Conservation (phyloP, 78 protist genomes). For the Tieghemostelium lacteum region DNA sequence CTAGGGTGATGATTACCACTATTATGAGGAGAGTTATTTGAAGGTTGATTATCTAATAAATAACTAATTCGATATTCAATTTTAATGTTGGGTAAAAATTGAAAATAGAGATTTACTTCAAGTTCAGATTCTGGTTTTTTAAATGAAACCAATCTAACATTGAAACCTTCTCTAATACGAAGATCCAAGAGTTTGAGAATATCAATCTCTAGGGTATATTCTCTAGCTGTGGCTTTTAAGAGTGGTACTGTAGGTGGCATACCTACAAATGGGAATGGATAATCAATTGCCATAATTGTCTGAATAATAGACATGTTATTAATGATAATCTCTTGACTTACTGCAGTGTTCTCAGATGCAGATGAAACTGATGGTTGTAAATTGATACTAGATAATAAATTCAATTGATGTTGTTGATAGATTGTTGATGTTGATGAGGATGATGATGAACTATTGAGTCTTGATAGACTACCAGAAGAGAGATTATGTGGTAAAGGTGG, state of each 20-base stretch:
- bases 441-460: neutral
- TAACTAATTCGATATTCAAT: slow-evolving; percentile 48
- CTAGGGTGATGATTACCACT: neutral
- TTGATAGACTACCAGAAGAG: neutral
- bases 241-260: slow-evolving; percentile 70
- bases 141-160: slow-evolving; percentile 30
- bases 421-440: too few relatives aligned
- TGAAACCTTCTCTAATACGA: slow-evolving; percentile 58
- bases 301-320: slow-evolving; percentile 66
- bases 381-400: slow-evolving; percentile 15
- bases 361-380: slow-evolving; percentile 37
- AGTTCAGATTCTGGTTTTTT: slow-evolving; percentile 54
- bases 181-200: slow-evolving; percentile 54
- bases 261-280: slow-evolving; percentile 72
- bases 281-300: slow-evolving; percentile 53
- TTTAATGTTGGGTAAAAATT: slow-evolving; percentile 58
- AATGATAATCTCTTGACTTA: slow-evolving; percentile 23
- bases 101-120: slow-evolving; percentile 20
- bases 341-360: slow-evolving; percentile 30
- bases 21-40: neutral
- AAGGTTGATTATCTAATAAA: neutral
- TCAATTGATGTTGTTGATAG: neutral
- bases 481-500: neutral
- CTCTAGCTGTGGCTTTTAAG: slow-evolving; percentile 15
- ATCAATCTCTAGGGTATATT: slow-evolving; percentile 57